A percentile compares a stretch with the other conserved stretches of the same genome.
Conservation (phyloP, 208 protist species). For the Phytomonas sp. region DNA sequence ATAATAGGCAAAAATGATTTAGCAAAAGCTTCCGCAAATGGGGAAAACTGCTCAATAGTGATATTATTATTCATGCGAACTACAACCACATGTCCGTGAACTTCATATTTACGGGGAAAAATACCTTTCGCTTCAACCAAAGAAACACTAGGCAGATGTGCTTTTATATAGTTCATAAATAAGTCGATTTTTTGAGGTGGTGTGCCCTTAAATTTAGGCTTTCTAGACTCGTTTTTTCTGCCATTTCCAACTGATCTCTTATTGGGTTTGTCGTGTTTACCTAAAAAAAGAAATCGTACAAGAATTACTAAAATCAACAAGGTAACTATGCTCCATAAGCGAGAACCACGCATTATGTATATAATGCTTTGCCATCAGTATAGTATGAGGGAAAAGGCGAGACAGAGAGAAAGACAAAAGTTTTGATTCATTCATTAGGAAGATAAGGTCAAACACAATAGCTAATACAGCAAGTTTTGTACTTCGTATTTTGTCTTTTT, state of each 20-base stretch:
- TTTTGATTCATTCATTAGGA: neutral
- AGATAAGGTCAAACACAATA: neutral
- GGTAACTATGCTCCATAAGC: neutral
- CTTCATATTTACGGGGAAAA: conserved; percentile 76
- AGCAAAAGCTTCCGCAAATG: conserved; percentile 42
- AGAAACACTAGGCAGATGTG: conserved; percentile 15
- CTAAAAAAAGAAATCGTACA: neutral
- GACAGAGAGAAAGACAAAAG: conserved; percentile 2
- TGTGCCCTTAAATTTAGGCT: conserved; percentile 10
- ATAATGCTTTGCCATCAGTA: neutral
- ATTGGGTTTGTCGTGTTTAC: neutral
- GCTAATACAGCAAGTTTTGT: neutral
- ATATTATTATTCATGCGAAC: conserved; percentile 55
- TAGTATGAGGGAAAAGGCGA: neutral
- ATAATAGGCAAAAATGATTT: conserved; percentile 44
- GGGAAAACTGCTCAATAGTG: conserved; percentile 25
- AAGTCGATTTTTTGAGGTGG: conserved; percentile 51
- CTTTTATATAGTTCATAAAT: conserved; percentile 17
- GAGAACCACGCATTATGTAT: conserved; percentile 2
- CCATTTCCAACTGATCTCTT: neutral
- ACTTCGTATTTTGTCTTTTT: neutral
- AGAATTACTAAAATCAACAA: conserved; percentile 11
- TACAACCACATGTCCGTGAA: conserved; percentile 76
- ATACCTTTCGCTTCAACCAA: conserved; percentile 18
- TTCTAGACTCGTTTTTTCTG: neutral